phyloP scores from a whole-genome alignment of 768 basidiomycete species.

The Heimioporus sp. region DNA sequence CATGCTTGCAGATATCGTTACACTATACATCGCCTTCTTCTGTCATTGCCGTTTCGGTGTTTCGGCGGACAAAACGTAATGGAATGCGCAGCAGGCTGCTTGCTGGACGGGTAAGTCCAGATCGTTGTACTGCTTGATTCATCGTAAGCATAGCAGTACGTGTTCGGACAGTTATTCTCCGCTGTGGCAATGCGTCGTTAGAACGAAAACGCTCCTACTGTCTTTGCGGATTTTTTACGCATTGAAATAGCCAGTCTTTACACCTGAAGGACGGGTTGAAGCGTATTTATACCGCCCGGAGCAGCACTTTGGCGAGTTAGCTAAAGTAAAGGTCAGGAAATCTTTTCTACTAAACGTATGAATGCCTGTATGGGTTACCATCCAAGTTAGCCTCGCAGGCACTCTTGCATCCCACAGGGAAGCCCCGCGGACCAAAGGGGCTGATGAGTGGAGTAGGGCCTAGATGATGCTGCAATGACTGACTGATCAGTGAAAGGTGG shows the following conservation, averaged over 20 bases:
- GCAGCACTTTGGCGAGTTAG: slow-evolving; percentile 64
- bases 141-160: slow-evolving; percentile 54
- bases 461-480: slow-evolving; percentile 12
- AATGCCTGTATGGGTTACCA: slow-evolving; percentile 28
- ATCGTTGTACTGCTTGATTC: slow-evolving; percentile 37
- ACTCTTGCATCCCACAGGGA: slow-evolving; percentile 58
- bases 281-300: slow-evolving; percentile 51
- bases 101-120: slow-evolving; percentile 39
- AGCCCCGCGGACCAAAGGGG: slow-evolving; percentile 50
- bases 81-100: slow-evolving; percentile 42
- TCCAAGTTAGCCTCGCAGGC: slow-evolving; percentile 47
- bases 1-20: too few relatives aligned
- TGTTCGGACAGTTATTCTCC: slow-evolving; percentile 43
- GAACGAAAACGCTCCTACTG: background rate
- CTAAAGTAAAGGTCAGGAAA: slow-evolving; percentile 25
- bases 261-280: slow-evolving; percentile 54
- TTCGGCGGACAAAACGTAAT: slow-evolving; percentile 42
- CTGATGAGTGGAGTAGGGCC: slow-evolving; percentile 52
- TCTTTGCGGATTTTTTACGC: slow-evolving; percentile 2
- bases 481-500: background rate
- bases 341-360: background rate
- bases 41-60: too few relatives aligned
- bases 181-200: slow-evolving; percentile 3
- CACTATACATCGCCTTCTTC: too few relatives aligned
- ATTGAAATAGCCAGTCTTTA: slow-evolving; percentile 47